These are phyloP conservation scores for Aphanoascus verrucosus DNA, from an alignment of 2,329 filamentous ascomycete genomes.

Conservation along the genomic window DNA sequence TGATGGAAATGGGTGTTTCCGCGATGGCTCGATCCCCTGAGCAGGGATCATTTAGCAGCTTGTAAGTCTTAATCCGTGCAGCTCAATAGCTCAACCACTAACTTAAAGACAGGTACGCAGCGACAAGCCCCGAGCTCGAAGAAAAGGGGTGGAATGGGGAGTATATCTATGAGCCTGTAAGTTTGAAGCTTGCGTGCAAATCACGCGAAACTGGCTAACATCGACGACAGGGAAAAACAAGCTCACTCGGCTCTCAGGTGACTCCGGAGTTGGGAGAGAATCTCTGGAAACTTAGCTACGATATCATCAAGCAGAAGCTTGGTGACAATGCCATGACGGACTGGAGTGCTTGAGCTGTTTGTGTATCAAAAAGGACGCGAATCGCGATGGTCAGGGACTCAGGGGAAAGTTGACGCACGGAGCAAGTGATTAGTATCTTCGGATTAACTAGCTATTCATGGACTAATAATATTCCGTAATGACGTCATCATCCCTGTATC, in stretches of 20 bases:
- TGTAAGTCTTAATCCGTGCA: slow-evolving; percentile 24
- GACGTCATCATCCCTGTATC: no score
- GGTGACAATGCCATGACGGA: slow-evolving; percentile 31
- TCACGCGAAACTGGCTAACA: neutral
- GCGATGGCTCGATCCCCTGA: slow-evolving; percentile 30
- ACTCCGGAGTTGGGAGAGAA: slow-evolving; percentile 29
- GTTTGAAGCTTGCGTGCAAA: neutral
- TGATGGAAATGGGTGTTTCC: slow-evolving; percentile 29
- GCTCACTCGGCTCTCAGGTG: slow-evolving; percentile 33
- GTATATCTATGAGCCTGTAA: slow-evolving; percentile 34
- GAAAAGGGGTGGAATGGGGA: slow-evolving; percentile 36
- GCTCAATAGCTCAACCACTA: neutral
- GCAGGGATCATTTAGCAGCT: slow-evolving; percentile 37
- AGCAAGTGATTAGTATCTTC: no score
- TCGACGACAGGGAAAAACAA: slow-evolving; percentile 22
- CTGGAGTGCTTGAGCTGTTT: slow-evolving; percentile 21
- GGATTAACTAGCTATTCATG: no score
- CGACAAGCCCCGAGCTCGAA: slow-evolving; percentile 34
- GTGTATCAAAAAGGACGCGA: no score
- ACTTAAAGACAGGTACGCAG: slow-evolving; percentile 22
- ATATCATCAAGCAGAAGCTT: slow-evolving; percentile 34
- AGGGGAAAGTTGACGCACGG: no score
- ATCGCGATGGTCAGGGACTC: no score
- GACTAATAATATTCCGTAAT: no score
- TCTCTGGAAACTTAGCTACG: slow-evolving; percentile 34